Evolutionary conservation across 306 rosid species (phyloP).

Genomic region (Fagus sylvatica): DNA sequence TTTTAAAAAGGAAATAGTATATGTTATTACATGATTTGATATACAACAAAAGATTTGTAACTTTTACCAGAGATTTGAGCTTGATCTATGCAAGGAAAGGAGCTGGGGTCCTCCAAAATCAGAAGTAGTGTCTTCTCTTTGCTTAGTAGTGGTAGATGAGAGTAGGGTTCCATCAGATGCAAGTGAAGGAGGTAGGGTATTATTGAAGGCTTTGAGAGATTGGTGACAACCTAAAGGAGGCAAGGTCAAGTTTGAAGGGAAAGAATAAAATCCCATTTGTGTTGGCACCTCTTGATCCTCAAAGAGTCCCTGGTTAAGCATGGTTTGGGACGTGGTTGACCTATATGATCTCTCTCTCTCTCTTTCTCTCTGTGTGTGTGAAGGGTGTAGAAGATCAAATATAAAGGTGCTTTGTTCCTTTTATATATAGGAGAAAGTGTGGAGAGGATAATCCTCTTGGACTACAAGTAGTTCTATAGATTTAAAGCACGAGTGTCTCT

Average conservation of each 20-base stretch:
- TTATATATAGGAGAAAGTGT: neutral
- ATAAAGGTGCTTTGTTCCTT: conserved; percentile 1
- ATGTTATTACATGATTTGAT: neutral
- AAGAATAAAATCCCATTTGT: conserved; percentile 69
- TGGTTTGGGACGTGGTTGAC: conserved; percentile 50
- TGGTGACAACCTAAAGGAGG: conserved; percentile 58
- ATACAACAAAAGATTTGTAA: neutral
- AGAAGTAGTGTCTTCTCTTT: conserved; percentile 41
- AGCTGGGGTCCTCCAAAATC: conserved; percentile 58
- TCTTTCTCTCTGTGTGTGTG: conserved; percentile 14
- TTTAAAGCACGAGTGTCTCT: conserved; percentile 15
- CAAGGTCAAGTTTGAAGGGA: conserved; percentile 53
- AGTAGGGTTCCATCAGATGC: conserved; percentile 72
- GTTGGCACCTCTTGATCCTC: conserved; percentile 58
- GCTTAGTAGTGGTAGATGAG: conserved; percentile 41
- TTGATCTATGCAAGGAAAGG: conserved; percentile 80
- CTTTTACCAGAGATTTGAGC: conserved; percentile 72
- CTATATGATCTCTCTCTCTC: conserved; percentile 24
- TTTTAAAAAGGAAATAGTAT: neutral
- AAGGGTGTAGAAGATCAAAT: conserved; percentile 22
- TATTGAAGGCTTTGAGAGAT: conserved; percentile 48
- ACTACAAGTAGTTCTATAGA: conserved; percentile 5
- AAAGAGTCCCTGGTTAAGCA: conserved; percentile 51
- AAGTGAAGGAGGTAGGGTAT: conserved; percentile 42
- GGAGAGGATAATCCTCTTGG: neutral